A percentile compares a stretch with the other conserved stretches of the same genome.
These are phyloP conservation scores for Funneliformis geosporum DNA, from an alignment of 192 early-diverging fungal genomes.

Conservation along the genomic window DNA sequence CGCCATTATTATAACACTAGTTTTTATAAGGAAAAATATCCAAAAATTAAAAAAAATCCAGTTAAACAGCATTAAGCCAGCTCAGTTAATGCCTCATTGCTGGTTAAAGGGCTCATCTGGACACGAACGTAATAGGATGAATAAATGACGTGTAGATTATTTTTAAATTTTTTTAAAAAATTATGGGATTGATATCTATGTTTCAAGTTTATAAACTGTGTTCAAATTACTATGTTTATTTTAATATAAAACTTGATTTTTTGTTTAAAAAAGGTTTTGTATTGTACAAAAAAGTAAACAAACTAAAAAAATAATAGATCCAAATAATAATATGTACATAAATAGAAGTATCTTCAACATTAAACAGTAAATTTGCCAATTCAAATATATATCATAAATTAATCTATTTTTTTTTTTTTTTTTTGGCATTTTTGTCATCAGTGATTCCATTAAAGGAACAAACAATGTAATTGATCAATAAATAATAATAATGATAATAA, in stretches of 20 bases:
- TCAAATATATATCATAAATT: background rate
- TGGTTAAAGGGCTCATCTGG: constrained; percentile 1
- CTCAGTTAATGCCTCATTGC: constrained; percentile 23
- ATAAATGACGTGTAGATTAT: too few relatives aligned
- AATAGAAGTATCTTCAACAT: background rate
- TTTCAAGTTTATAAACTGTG: too few relatives aligned
- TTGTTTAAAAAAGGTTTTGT: too few relatives aligned
- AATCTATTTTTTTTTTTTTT: background rate
- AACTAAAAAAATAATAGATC: too few relatives aligned
- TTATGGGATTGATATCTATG: constrained; percentile 17
- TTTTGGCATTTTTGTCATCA: background rate
- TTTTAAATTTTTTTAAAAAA: background rate
- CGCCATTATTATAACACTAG: background rate
- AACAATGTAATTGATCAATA: background rate
- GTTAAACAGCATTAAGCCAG: constrained; percentile 19
- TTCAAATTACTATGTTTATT: too few relatives aligned
- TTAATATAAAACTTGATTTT: too few relatives aligned
- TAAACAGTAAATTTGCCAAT: background rate
- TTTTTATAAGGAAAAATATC: background rate
- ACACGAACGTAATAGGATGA: constrained; percentile 11
- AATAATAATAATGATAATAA: background rate
- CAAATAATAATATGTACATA: background rate
- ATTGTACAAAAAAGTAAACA: too few relatives aligned
- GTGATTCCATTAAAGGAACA: background rate
- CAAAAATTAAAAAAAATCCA: constrained; percentile 28